These are phyloP conservation scores for Phyllosticta citrichinensis DNA, from an alignment of 2,329 filamentous ascomycete genomes.

Conservation along the genomic window DNA sequence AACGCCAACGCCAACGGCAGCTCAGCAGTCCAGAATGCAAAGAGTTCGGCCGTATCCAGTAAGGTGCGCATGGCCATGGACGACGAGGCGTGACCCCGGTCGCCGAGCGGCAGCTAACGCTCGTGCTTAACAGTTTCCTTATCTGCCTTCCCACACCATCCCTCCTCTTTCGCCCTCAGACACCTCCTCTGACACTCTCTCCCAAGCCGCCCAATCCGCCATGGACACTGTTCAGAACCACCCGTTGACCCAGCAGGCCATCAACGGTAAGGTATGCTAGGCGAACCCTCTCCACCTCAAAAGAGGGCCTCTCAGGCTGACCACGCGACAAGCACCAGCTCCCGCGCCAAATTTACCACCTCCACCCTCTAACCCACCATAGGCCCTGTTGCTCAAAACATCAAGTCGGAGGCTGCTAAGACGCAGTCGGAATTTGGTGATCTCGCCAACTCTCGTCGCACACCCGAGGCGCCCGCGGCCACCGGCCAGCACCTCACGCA, in stretches of 20 bases:
- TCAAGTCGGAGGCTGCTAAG: constrained; percentile 46
- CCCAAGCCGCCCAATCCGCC: constrained; percentile 38
- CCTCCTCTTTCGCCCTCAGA: constrained; percentile 12
- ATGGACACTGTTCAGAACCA: constrained; percentile 40
- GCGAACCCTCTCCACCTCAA: background rate
- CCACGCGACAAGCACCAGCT: constrained; percentile 7
- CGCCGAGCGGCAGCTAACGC: constrained; percentile 27
- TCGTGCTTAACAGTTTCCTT: constrained; percentile 24
- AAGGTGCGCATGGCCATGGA: constrained; percentile 28
- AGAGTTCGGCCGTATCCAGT: constrained; percentile 32
- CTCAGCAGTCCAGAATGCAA: constrained; percentile 18
- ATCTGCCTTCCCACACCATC: constrained; percentile 24
- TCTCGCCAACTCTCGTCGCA: constrained; percentile 44
- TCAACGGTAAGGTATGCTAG: constrained; percentile 34
- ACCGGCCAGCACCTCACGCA: constrained; percentile 55
- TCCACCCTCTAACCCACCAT: constrained; percentile 14
- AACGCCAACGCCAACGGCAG: constrained; percentile 12
- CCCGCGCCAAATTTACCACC: constrained; percentile 6
- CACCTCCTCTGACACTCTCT: constrained; percentile 6
- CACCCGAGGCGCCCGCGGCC: constrained; percentile 44
- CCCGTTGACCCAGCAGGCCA: constrained; percentile 38
- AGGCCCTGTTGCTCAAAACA: constrained; percentile 47
- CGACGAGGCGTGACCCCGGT: constrained; percentile 15
- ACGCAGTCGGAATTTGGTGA: constrained; percentile 49
- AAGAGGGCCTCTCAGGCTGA: background rate